These are phyloP conservation scores for Salix purpurea DNA, from an alignment of 345 rosid species.

Conservation along the genomic window DNA sequence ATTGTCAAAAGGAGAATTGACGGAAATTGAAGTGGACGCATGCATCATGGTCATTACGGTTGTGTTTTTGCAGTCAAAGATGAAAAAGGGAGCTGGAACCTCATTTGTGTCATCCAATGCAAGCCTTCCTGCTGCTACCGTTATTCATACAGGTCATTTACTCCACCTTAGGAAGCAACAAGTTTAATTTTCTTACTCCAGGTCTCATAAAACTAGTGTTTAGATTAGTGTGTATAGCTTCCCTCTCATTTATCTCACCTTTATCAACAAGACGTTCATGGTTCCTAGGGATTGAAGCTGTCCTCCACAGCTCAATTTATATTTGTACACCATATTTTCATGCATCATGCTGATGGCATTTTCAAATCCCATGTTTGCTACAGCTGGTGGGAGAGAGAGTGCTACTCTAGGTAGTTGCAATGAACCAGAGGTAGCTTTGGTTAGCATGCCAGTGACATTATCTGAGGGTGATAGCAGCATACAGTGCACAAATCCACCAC, in stretches of 20 bases:
- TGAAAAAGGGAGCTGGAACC: constrained; percentile 63
- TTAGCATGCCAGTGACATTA: constrained; percentile 19
- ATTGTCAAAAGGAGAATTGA: background rate
- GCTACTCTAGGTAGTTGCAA: constrained; percentile 33
- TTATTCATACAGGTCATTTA: constrained; percentile 52
- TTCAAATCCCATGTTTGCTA: background rate
- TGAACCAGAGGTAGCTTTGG: constrained; percentile 45
- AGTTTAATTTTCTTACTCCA: background rate
- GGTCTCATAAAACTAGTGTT: background rate
- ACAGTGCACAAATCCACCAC: constrained; percentile 18
- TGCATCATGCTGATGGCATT: constrained; percentile 10
- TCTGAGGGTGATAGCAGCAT: constrained; percentile 28
- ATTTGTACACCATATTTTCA: background rate
- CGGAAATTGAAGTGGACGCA: background rate
- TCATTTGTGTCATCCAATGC: constrained; percentile 29
- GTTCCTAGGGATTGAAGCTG: background rate
- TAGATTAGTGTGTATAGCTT: background rate
- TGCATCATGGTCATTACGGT: background rate
- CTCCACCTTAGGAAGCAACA: background rate
- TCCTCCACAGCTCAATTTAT: background rate
- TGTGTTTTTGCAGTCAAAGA: constrained; percentile 49
- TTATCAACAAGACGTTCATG: background rate
- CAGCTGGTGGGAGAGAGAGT: constrained; percentile 39
- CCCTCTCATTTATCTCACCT: background rate
- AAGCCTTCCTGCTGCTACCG: constrained; percentile 15